These are phyloP conservation scores for Teratosphaeriaceae sp. DNA, from an alignment of 2,329 filamentous ascomycete genomes.

Conservation along the genomic window DNA sequence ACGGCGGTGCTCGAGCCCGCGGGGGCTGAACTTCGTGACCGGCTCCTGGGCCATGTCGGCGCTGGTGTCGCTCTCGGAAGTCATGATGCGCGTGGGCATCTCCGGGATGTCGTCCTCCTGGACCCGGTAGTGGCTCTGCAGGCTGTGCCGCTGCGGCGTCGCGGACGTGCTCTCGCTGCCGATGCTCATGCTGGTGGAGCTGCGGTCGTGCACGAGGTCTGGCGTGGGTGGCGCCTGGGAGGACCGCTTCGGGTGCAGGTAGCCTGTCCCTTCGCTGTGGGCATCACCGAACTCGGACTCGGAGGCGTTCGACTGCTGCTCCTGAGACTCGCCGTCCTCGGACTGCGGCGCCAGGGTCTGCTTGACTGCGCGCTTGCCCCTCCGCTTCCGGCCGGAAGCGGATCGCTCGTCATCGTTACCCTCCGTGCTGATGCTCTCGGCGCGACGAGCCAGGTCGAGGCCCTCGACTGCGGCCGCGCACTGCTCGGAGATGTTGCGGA, in stretches of 20 bases:
- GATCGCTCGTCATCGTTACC: conserved; percentile 42
- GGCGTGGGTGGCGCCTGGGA: conserved; percentile 83
- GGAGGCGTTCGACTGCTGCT: conserved; percentile 45
- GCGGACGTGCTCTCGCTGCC: conserved; percentile 65
- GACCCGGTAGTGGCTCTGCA: conserved; percentile 63
- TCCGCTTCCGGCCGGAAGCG: conserved; percentile 25
- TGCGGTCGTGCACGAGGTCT: conserved; percentile 89
- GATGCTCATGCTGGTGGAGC: conserved; percentile 92
- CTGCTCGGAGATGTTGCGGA: conserved; percentile 97
- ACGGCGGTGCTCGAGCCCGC: conserved; percentile 20
- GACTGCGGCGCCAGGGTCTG: conserved; percentile 31
- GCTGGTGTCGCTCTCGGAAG: conserved; percentile 53
- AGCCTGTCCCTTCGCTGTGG: conserved; percentile 56
- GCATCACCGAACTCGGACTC: conserved; percentile 51
- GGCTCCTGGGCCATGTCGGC: conserved; percentile 23
- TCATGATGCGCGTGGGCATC: conserved; percentile 87
- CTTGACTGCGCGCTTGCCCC: conserved; percentile 32
- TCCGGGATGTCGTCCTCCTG: conserved; percentile 68
- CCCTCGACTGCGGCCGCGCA: conserved; percentile 96
- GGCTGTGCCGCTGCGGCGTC: conserved; percentile 79
- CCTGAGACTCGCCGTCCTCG: conserved; percentile 34
- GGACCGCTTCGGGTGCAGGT: conserved; percentile 62
- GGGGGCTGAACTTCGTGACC: conserved; percentile 24
- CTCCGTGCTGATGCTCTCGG: conserved; percentile 45
- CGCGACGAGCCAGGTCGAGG: conserved; percentile 87